Conservation (phyloP, 345 rosid species). For the Gossypium turneri region DNA sequence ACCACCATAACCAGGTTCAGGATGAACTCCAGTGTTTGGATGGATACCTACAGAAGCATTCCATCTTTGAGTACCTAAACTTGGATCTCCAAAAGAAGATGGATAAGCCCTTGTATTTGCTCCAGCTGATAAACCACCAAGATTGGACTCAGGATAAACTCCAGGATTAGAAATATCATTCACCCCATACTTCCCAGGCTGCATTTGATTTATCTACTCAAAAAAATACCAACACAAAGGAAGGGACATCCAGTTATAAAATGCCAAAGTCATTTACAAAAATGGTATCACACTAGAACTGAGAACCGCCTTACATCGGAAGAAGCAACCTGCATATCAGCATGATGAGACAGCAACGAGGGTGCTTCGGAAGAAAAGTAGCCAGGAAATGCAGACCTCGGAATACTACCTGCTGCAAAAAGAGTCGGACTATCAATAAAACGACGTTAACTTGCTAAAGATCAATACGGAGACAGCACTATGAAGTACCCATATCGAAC, state of each 20-base stretch:
- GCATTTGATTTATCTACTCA: slow-evolving; percentile 25
- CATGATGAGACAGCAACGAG: slow-evolving; percentile 17
- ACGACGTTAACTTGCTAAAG: background rate
- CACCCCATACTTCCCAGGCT: slow-evolving; percentile 27
- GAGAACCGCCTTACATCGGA: slow-evolving; percentile 32
- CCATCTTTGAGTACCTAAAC: slow-evolving; percentile 2
- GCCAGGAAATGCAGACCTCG: slow-evolving; percentile 32
- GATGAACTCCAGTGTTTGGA: slow-evolving; percentile 21
- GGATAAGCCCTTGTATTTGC: background rate
- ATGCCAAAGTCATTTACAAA: background rate
- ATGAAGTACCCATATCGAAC: too few relatives aligned
- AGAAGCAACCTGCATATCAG: slow-evolving; percentile 19
- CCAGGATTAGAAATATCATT: slow-evolving; percentile 14
- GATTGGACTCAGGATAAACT: background rate
- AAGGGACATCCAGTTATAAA: background rate
- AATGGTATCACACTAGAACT: slow-evolving; percentile 8
- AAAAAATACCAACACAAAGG: background rate
- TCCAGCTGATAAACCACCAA: slow-evolving; percentile 3
- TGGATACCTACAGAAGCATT: background rate
- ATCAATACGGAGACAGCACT: background rate
- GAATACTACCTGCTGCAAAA: slow-evolving; percentile 21
- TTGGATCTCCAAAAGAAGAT: slow-evolving; percentile 15
- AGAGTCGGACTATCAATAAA: slow-evolving; percentile 4
- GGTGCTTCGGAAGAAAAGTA: slow-evolving; percentile 32
- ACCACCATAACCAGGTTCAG: slow-evolving; percentile 28